Percentiles rank a stretch among this genome's conserved stretches.
phyloP scores from a whole-genome alignment of 257 asterid genomes.

The Cruciata laevipes region DNA sequence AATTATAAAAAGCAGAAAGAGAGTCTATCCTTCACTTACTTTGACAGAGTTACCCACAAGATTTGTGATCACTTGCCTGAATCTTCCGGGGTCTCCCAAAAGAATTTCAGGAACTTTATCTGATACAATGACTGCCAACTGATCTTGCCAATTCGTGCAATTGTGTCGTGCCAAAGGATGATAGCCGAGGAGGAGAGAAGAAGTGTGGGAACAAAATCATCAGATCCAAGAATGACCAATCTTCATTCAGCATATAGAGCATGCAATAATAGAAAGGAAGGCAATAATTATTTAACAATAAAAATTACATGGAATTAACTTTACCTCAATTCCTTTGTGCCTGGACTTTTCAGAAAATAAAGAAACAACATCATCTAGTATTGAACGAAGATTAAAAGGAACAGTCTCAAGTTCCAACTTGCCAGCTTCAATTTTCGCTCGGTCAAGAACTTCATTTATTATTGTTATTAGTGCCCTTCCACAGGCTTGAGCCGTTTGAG shows the following conservation, averaged over 20 bases:
- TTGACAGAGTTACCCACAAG: conserved; percentile 94
- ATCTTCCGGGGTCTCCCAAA: conserved; percentile 92
- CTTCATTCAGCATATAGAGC: background rate
- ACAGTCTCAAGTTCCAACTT: conserved; percentile 83
- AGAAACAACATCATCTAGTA: conserved; percentile 77
- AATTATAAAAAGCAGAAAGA: conserved; percentile 1
- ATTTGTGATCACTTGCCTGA: conserved; percentile 87
- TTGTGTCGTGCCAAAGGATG: conserved; percentile 2
- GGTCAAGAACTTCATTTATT: conserved; percentile 90
- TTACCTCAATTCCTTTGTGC: conserved; percentile 82
- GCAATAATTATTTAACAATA: too few relatives aligned
- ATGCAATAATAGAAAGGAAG: background rate
- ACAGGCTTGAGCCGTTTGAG: conserved; percentile 93
- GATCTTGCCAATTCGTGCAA: conserved; percentile 27
- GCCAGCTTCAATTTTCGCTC: conserved; percentile 87
- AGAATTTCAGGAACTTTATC: conserved; percentile 81
- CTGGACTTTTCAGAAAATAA: conserved; percentile 84
- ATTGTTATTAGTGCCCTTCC: conserved; percentile 76
- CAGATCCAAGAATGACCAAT: background rate
- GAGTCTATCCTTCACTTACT: conserved; percentile 38
- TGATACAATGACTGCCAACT: conserved; percentile 90
- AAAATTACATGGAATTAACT: conserved; percentile 3
- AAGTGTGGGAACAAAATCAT: conserved; percentile 4
- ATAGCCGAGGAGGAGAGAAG: background rate
- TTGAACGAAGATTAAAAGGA: conserved; percentile 64